phyloP scores from a whole-genome alignment of 257 asterid genomes.

The Prunella vulgaris region DNA sequence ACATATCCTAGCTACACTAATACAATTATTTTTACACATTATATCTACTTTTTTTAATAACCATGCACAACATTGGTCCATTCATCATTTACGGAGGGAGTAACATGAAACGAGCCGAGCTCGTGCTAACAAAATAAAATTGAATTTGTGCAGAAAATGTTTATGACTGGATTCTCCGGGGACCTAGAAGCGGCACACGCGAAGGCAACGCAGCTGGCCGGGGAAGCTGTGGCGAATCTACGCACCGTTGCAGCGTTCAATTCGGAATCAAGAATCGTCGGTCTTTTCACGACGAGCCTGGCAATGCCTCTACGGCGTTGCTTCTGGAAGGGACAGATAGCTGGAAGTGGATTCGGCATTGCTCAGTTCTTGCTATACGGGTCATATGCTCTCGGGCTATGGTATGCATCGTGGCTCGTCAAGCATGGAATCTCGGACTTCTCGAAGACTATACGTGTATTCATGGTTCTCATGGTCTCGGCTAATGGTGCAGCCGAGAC shows the following conservation, averaged over 20 bases:
- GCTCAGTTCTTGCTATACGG: slow-evolving; percentile 77
- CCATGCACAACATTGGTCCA: too few relatives aligned
- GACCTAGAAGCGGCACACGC: slow-evolving; percentile 90
- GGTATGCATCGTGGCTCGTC: slow-evolving; percentile 89
- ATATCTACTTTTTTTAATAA: too few relatives aligned
- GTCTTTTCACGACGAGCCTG: slow-evolving; percentile 59
- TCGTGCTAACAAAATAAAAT: too few relatives aligned
- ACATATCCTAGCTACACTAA: too few relatives aligned
- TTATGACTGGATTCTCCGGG: slow-evolving; percentile 93
- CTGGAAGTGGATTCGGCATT: slow-evolving; percentile 74
- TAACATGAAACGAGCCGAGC: too few relatives aligned
- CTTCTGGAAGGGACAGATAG: slow-evolving; percentile 95
- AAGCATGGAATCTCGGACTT: slow-evolving; percentile 86
- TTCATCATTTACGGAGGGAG: too few relatives aligned
- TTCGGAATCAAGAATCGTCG: slow-evolving; percentile 64
- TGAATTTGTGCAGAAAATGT: slow-evolving; percentile 62
- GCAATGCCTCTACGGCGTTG: slow-evolving; percentile 60
- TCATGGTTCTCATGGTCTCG: slow-evolving; percentile 87
- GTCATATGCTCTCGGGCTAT: slow-evolving; percentile 75
- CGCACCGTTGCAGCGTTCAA: slow-evolving; percentile 92
- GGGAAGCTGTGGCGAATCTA: slow-evolving; percentile 84
- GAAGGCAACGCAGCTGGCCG: slow-evolving; percentile 89
- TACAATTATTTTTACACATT: too few relatives aligned
- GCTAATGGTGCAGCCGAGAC: slow-evolving; percentile 90
- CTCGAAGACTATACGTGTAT: slow-evolving; percentile 79